phyloP scores from a whole-genome alignment of 768 basidiomycete genomes.

The Leucocoprinus leucothites region DNA sequence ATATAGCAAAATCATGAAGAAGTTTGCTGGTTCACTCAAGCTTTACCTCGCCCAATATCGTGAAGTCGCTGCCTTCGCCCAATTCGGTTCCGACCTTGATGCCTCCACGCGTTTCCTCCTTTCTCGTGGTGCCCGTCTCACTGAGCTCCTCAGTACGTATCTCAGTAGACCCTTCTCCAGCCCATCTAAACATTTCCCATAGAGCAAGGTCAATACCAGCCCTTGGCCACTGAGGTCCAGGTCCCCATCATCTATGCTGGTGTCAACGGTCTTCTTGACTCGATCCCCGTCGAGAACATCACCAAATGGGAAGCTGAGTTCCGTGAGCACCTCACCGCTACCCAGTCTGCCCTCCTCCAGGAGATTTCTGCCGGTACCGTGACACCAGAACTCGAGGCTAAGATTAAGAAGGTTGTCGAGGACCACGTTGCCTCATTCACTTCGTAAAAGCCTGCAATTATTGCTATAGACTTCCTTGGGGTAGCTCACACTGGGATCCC shows the following conservation, averaged over 20 bases:
- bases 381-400: slow-evolving; percentile 85
- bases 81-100: slow-evolving; percentile 99
- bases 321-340: slow-evolving; percentile 78
- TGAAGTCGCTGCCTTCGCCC: slow-evolving; percentile 99
- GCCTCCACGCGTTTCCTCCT: slow-evolving; percentile 99
- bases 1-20: slow-evolving; percentile 96
- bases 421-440: slow-evolving; percentile 83
- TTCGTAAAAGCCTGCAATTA: slow-evolving; percentile 35
- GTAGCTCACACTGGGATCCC: slow-evolving; percentile 20
- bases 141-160: slow-evolving; percentile 84
- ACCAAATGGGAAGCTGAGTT: slow-evolving; percentile 91
- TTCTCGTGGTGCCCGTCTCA: slow-evolving; percentile 96
- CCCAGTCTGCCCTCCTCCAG: slow-evolving; percentile 73
- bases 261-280: slow-evolving; percentile 98
- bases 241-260: slow-evolving; percentile 99
- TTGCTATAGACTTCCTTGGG: slow-evolving; percentile 25
- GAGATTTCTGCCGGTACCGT: slow-evolving; percentile 84
- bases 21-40: slow-evolving; percentile 99
- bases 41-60: slow-evolving; percentile 99
- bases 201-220: slow-evolving; percentile 99
- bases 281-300: slow-evolving; percentile 93
- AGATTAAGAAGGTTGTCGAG: slow-evolving; percentile 95
- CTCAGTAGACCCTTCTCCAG: not conserved
- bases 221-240: slow-evolving; percentile 91
- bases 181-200: slow-evolving; percentile 21